These are phyloP conservation scores for Aspergillus candidus DNA, from an alignment of 2,329 filamentous ascomycete species.

Conservation along the genomic window DNA sequence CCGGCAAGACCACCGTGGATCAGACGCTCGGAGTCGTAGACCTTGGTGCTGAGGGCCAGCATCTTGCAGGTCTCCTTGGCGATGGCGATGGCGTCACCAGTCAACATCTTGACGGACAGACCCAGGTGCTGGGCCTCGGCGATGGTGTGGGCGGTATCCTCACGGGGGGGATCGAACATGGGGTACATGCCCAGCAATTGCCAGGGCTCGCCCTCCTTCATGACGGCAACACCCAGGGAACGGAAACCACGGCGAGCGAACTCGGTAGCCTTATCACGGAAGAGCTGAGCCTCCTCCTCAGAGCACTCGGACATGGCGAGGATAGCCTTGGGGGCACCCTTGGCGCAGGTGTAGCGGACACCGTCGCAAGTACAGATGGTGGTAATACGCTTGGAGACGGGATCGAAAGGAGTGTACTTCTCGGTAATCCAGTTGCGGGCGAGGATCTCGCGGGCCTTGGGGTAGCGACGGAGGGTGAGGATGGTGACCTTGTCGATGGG, in stretches of 20 bases:
- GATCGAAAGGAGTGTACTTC: slow-evolving; percentile 67
- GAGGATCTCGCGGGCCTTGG: slow-evolving; percentile 70
- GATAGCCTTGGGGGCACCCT: slow-evolving; percentile 72
- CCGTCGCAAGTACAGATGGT: slow-evolving; percentile 62
- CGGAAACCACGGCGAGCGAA: slow-evolving; percentile 76
- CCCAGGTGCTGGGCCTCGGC: slow-evolving; percentile 69
- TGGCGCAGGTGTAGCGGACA: slow-evolving; percentile 66
- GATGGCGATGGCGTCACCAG: slow-evolving; percentile 72
- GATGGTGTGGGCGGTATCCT: slow-evolving; percentile 72
- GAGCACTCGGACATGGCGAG: slow-evolving; percentile 63
- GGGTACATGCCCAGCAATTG: slow-evolving; percentile 69
- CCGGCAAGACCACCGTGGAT: slow-evolving; percentile 70
- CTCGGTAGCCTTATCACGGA: slow-evolving; percentile 66
- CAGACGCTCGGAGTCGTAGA: slow-evolving; percentile 73
- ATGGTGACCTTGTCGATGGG: slow-evolving; percentile 76
- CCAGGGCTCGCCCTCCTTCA: slow-evolving; percentile 70
- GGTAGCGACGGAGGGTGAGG: slow-evolving; percentile 68
- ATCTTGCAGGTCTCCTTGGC: slow-evolving; percentile 80
- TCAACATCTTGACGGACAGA: slow-evolving; percentile 75
- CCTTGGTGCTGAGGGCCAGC: slow-evolving; percentile 71
- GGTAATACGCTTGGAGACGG: slow-evolving; percentile 73
- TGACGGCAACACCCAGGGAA: slow-evolving; percentile 70
- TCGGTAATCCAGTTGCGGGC: slow-evolving; percentile 69
- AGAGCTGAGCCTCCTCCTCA: slow-evolving; percentile 58
- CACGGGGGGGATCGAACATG: slow-evolving; percentile 74